Conservation (phyloP, 768 basidiomycete genomes). For the Pisolithus marmoratus region DNA sequence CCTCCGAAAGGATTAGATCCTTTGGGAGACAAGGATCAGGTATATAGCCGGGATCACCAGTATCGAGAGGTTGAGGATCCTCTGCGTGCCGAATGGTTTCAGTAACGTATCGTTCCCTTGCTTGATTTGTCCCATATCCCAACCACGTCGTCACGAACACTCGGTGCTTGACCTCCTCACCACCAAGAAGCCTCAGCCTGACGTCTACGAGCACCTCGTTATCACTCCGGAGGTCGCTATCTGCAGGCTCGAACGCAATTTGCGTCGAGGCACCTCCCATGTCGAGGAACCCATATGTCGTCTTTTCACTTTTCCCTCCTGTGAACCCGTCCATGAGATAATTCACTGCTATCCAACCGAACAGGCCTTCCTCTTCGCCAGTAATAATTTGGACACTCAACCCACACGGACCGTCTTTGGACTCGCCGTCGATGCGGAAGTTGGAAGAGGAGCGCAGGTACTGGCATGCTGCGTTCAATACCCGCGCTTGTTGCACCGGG, state of each 20-base stretch:
- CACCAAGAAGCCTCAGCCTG: slow-evolving; percentile 71
- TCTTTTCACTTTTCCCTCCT: slow-evolving; percentile 25
- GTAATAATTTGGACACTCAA: slow-evolving; percentile 90
- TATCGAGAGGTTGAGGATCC: slow-evolving; percentile 17
- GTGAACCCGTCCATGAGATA: slow-evolving; percentile 97
- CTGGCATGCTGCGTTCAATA: slow-evolving; percentile 73
- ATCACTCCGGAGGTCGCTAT: slow-evolving; percentile 45
- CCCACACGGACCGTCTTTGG: slow-evolving; percentile 77
- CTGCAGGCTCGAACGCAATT: slow-evolving; percentile 91
- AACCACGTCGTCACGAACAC: slow-evolving; percentile 99
- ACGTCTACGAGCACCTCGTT: slow-evolving; percentile 67
- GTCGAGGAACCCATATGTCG: slow-evolving; percentile 93
- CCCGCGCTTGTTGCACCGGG: slow-evolving; percentile 56
- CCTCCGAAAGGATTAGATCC: slow-evolving; percentile 58
- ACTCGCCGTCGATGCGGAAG: slow-evolving; percentile 69
- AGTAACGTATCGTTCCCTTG: slow-evolving; percentile 88
- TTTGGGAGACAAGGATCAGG: slow-evolving; percentile 89
- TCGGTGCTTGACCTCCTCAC: slow-evolving; percentile 81
- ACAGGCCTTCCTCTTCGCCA: slow-evolving; percentile 96
- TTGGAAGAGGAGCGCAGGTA: slow-evolving; percentile 70
- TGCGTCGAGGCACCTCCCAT: slow-evolving; percentile 99
- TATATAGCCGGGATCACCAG: slow-evolving; percentile 35
- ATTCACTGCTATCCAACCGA: slow-evolving; percentile 99
- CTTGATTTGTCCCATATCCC: slow-evolving; percentile 96
- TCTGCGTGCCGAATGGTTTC: slow-evolving; percentile 57